Percentiles rank a stretch among this genome's conserved stretches.
phyloP scores from a whole-genome alignment of 148 eudicot genomes.

The Silene latifolia region DNA sequence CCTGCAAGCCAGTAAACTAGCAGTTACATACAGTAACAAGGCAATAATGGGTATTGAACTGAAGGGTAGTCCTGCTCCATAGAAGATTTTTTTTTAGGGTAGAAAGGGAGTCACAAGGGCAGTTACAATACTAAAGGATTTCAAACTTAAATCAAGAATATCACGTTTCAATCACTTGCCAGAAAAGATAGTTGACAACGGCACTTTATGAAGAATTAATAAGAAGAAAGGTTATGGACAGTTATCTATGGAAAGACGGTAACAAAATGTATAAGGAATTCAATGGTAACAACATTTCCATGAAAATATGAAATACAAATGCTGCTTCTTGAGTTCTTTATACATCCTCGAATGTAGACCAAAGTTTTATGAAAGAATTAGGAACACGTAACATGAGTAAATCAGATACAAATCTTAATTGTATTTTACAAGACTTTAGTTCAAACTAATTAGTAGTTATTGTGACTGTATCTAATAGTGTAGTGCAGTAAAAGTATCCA shows the following conservation, averaged over 20 bases:
- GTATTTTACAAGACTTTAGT: neutral
- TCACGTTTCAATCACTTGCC: no score
- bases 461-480: neutral
- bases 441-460: neutral
- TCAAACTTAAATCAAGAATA: no score
- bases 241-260: no score
- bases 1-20: slow-evolving; percentile 23
- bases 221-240: neutral
- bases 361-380: neutral
- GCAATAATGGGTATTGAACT: neutral
- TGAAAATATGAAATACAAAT: no score
- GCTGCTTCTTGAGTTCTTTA: no score
- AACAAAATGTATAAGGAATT: no score
- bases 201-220: neutral
- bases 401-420: slow-evolving; percentile 3
- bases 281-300: no score
- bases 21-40: neutral
- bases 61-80: no score
- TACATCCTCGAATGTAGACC: neutral
- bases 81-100: no score
- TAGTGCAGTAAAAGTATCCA: neutral
- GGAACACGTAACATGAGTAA: neutral
- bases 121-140: no score
- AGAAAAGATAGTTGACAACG: no score
- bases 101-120: no score